Percentiles rank a stretch among this genome's conserved stretches.
Conservation (phyloP, 495 filamentous ascomycete genomes). For the Lasiosphaeris hirsuta region DNA sequence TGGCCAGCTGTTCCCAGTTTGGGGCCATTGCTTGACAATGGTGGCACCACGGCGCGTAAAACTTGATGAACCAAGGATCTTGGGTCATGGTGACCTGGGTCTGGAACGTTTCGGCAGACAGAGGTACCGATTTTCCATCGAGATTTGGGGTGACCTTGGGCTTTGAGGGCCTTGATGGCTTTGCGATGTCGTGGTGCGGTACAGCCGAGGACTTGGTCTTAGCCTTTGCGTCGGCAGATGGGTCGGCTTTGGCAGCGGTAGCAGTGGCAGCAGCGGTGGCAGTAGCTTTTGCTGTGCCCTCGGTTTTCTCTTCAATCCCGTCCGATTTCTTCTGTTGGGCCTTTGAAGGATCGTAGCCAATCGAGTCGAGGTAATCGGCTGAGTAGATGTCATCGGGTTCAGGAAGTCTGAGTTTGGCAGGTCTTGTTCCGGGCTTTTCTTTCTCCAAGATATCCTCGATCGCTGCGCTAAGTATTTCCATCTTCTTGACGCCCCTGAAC, state of each 20-base stretch:
- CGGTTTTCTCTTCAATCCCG: slow-evolving; percentile 36
- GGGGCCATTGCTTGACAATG: slow-evolving; percentile 93
- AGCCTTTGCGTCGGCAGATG: slow-evolving; percentile 18
- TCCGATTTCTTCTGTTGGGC: slow-evolving; percentile 25
- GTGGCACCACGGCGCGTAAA: slow-evolving; percentile 95
- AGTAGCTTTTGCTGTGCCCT: neutral
- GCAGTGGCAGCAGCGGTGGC: too few relatives aligned
- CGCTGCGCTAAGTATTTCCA: slow-evolving; percentile 59
- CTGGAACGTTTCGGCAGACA: slow-evolving; percentile 85
- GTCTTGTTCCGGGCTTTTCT: slow-evolving; percentile 74
- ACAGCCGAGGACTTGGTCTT: neutral
- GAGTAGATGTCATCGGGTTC: slow-evolving; percentile 32
- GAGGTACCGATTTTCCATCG: slow-evolving; percentile 65
- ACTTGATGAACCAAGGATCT: slow-evolving; percentile 97
- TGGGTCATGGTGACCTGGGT: slow-evolving; percentile 78
- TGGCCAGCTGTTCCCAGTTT: slow-evolving; percentile 83
- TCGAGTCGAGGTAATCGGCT: slow-evolving; percentile 4
- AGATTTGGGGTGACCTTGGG: slow-evolving; percentile 62
- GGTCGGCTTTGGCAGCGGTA: slow-evolving; percentile 9
- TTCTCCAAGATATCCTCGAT: slow-evolving; percentile 77
- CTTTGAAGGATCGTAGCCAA: neutral
- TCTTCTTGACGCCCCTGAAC: slow-evolving; percentile 57
- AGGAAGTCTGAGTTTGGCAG: slow-evolving; percentile 45
- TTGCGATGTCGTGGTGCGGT: neutral
- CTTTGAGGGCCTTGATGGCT: slow-evolving; percentile 41